phyloP scores from a whole-genome alignment of 2,329 filamentous ascomycete species.

The Cladophialophora carrionii region DNA sequence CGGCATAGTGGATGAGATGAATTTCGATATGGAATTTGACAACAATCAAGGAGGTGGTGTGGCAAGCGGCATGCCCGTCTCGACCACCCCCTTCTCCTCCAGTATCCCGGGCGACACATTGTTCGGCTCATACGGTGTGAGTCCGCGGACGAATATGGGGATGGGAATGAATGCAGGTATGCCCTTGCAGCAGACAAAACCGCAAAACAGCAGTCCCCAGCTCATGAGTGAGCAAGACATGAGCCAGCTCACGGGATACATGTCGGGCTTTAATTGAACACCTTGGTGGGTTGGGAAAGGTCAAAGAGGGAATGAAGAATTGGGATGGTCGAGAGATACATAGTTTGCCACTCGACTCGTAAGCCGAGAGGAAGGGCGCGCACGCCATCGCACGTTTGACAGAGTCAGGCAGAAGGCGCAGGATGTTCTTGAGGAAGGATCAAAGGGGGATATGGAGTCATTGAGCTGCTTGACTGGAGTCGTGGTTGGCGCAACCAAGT shows the following conservation, averaged over 20 bases:
- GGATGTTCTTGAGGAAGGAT: not conserved
- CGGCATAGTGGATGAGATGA: conserved; percentile 34
- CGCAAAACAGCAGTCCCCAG: conserved; percentile 15
- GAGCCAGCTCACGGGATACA: conserved; percentile 30
- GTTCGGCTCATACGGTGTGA: conserved; percentile 25
- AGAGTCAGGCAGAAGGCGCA: conserved; percentile 11
- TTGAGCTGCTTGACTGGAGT: not conserved
- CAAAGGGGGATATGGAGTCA: not conserved
- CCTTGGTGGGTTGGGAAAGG: not conserved
- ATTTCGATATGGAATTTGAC: conserved; percentile 30
- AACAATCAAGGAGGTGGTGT: conserved; percentile 12
- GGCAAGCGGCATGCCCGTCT: not conserved
- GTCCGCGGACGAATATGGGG: conserved; percentile 13
- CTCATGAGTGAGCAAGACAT: conserved; percentile 33
- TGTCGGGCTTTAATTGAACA: conserved; percentile 29
- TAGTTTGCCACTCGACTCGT: not conserved
- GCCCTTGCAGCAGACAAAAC: conserved; percentile 12
- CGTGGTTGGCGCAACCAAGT: not conserved
- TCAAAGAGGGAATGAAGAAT: not conserved
- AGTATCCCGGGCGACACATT: conserved; percentile 27
- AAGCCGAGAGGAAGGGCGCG: not conserved
- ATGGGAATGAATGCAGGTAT: conserved; percentile 17
- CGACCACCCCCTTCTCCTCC: conserved; percentile 24
- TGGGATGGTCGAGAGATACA: not conserved
- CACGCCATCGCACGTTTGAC: not conserved